Evolutionary conservation across 176 grass and related monocot species (phyloP).

Genomic region (Hyparrhenia diplandra): DNA sequence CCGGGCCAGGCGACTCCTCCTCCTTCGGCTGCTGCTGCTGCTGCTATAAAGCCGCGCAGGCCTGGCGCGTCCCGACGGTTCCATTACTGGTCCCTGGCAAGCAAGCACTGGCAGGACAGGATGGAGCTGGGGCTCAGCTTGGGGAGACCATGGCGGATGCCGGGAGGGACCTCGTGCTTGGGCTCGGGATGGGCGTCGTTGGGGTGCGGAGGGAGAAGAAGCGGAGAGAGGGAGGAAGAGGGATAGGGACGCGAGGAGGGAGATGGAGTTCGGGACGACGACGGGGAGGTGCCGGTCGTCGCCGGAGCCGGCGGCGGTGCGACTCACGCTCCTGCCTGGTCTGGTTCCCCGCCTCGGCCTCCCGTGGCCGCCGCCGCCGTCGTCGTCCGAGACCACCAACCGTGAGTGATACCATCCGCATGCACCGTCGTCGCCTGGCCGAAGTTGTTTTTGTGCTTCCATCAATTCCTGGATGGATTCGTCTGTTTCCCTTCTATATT

Average conservation of each 20-base stretch:
- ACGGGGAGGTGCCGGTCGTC: constrained; percentile 9
- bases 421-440: too few relatives aligned
- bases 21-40: background rate
- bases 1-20: too few relatives aligned
- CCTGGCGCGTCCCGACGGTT: constrained; percentile 11
- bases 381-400: constrained; percentile 26
- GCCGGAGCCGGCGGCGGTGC: constrained; percentile 41
- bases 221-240: background rate
- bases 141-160: constrained; percentile 45
- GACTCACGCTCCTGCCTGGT: constrained; percentile 47
- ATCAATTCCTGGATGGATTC: too few relatives aligned
- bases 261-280: constrained; percentile 18
- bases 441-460: background rate
- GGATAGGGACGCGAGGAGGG: background rate
- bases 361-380: constrained; percentile 17
- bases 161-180: constrained; percentile 56
- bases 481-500: background rate
- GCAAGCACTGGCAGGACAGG: background rate
- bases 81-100: constrained; percentile 6
- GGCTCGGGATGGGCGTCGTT: constrained; percentile 37
- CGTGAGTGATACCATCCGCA: constrained; percentile 20
- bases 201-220: too few relatives aligned
- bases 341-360: constrained; percentile 30
- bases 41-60: constrained; percentile 23
- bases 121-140: constrained; percentile 87